These are phyloP conservation scores for Cyberlindnera nakhonratchasimensis DNA, from an alignment of 805 yeast genomes.

Conservation along the genomic window DNA sequence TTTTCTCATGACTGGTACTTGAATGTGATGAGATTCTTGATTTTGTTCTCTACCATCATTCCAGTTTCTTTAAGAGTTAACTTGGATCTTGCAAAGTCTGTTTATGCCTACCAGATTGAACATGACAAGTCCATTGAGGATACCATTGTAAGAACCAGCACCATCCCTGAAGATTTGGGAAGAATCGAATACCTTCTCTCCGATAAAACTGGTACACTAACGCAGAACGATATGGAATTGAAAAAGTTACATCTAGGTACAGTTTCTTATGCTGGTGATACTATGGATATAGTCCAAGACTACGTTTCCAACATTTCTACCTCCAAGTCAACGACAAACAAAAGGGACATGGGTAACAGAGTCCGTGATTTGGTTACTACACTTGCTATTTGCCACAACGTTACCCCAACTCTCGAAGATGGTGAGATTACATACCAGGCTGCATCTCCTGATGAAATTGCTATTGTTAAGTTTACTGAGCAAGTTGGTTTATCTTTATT, in stretches of 20 bases:
- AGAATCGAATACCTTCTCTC: conserved; percentile 87
- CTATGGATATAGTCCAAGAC: conserved; percentile 82
- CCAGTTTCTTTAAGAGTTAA: conserved; percentile 96
- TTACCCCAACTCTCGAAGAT: conserved; percentile 86
- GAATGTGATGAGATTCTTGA: conserved; percentile 85
- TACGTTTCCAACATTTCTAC: conserved; percentile 42
- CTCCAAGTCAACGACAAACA: conserved; percentile 31
- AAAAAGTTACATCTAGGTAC: conserved; percentile 90
- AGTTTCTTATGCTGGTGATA: conserved; percentile 87
- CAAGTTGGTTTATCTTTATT: conserved; percentile 75
- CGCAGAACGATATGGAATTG: conserved; percentile 97
- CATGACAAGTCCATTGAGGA: conserved; percentile 77
- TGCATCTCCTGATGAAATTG: conserved; percentile 97
- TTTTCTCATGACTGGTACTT: conserved; percentile 78
- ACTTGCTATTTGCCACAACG: conserved; percentile 93
- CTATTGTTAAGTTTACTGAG: conserved; percentile 91
- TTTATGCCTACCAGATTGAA: conserved; percentile 92
- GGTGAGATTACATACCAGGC: conserved; percentile 85
- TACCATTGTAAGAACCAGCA: conserved; percentile 93
- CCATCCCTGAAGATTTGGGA: conserved; percentile 97
- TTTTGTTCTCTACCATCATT: conserved; percentile 89
- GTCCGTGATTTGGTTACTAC: conserved; percentile 81
- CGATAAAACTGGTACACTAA: conserved; percentile 96
- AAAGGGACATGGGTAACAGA: conserved; percentile 68
- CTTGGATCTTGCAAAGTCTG: conserved; percentile 91